A percentile compares a stretch with the other conserved stretches of the same genome.
phyloP scores from a whole-genome alignment of 176 grass and related monocot genomes.

The Oropetium thomaeum region DNA sequence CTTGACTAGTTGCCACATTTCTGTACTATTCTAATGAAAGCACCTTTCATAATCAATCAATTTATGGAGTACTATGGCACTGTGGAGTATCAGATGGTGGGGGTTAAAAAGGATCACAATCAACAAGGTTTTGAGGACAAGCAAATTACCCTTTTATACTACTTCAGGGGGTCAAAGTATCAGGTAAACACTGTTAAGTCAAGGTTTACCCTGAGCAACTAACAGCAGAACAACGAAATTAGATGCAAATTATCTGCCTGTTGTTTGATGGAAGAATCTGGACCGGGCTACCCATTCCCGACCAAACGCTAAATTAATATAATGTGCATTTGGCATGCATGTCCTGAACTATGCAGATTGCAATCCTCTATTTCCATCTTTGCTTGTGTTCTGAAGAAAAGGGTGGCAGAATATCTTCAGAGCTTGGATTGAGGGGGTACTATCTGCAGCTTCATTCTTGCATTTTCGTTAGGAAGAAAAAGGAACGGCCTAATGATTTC shows the following conservation, averaged over 20 bases:
- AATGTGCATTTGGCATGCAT: background rate
- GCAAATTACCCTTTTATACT: background rate
- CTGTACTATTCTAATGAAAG: background rate
- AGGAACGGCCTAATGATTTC: constrained; percentile 11
- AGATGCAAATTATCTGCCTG: background rate
- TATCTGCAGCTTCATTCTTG: background rate
- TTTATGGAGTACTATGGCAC: background rate
- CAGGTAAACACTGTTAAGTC: background rate
- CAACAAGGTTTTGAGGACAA: background rate
- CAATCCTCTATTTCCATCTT: background rate
- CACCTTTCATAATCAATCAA: background rate
- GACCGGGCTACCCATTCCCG: background rate
- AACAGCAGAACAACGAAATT: background rate
- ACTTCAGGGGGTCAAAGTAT: background rate
- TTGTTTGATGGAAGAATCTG: background rate
- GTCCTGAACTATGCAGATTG: background rate
- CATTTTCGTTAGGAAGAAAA: constrained; percentile 4
- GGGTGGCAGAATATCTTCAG: background rate
- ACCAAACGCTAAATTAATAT: background rate
- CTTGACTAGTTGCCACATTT: constrained; percentile 28
- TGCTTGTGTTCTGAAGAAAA: background rate
- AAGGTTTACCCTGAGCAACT: background rate
- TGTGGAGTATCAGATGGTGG: background rate
- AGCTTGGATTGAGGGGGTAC: background rate
- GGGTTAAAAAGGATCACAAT: background rate